Evolutionary conservation across 352 stramenopile species (phyloP).

Genomic region (Pythium dissimile): DNA sequence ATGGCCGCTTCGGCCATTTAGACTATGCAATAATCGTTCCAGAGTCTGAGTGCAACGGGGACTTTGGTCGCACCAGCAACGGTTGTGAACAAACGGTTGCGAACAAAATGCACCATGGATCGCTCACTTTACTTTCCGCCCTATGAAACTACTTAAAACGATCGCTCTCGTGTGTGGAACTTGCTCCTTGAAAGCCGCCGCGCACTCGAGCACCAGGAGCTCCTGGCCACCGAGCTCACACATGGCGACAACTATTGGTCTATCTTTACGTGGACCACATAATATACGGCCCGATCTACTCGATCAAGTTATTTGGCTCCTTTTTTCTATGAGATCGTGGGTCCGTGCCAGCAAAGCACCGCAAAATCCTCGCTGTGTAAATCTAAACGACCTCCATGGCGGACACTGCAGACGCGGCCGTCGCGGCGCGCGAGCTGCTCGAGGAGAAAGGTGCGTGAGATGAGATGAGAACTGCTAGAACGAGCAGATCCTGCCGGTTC

Average conservation of each 20-base stretch:
- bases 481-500: neutral
- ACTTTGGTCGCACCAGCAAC: too few species aligned
- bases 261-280: slow-evolving; percentile 11
- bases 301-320: slow-evolving; percentile 1
- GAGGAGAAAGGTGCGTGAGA: slow-evolving; percentile 16
- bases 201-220: slow-evolving; percentile 17
- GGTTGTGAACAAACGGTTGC: too few species aligned
- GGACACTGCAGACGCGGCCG: slow-evolving; percentile 10
- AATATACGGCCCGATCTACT: neutral
- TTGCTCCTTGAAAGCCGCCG: slow-evolving; percentile 17
- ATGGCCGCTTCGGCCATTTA: too few species aligned
- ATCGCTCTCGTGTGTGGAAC: slow-evolving; percentile 4
- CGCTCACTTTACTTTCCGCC: too few species aligned
- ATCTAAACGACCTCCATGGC: slow-evolving; percentile 10
- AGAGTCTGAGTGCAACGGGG: too few species aligned
- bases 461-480: neutral
- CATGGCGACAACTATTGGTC: slow-evolving; percentile 5
- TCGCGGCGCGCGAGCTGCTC: slow-evolving; percentile 12
- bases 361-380: too few species aligned
- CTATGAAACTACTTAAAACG: neutral
- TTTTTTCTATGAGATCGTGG: slow-evolving; percentile 12
- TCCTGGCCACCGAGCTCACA: slow-evolving; percentile 4
- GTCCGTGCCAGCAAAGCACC: slow-evolving; percentile 15
- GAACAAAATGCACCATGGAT: too few species aligned
- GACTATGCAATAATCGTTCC: too few species aligned